Base-by-base conservation (phyloP, 2,329 filamentous ascomycete species). In the Dendrostoma leiphaemia region DNA sequence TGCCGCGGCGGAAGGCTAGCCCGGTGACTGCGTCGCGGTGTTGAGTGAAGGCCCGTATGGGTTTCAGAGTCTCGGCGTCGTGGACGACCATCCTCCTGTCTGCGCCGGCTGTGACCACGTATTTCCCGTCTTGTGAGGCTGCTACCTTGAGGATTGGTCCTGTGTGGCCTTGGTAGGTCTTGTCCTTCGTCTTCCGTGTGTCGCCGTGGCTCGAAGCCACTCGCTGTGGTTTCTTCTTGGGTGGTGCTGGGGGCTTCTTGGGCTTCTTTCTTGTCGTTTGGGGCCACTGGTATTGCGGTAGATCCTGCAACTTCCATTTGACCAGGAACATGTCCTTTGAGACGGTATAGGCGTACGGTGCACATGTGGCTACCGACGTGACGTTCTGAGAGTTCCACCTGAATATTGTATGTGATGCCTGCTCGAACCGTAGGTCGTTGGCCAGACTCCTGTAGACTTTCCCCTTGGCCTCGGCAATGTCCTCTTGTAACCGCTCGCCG, bases 391-490 rank as follows among this genome's bases (percentile, higher is more conserved):
- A 88, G 70, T 95, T 90, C 67, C 87, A 88, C 62, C 88, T 85
- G 69, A 94, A 93, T 61, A 88, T 81, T 5, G 85, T 85, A 67
- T 89, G 83, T 15, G 80, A 78, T 34, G 89, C 87, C 31, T 78
- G 74, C 48, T 75, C 75, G 67, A 95, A 88, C 59, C 86, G 83
- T 60, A 96, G 78, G 61, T 89, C 82, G 21, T 81, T 76, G 32
- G 89, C 89, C 62, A 99, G 82, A 68, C 84, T 83, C 48, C 91
- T 83, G 74, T 96, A 97, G 47, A 96, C 81, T 63, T 88, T 88
- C 54, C 94, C 94, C 74, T 97, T 97, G 53, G 84, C 84, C 73
- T 97, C 94, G 49, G 94, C 86, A 40, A 94, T 90, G 68, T 97
- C 94, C 72, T 97, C 91, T 71, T 93, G 86, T 63, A 99, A 76